These are phyloP conservation scores for Lipomyces lipofer DNA, from an alignment of 805 yeast species.

Conservation along the genomic window DNA sequence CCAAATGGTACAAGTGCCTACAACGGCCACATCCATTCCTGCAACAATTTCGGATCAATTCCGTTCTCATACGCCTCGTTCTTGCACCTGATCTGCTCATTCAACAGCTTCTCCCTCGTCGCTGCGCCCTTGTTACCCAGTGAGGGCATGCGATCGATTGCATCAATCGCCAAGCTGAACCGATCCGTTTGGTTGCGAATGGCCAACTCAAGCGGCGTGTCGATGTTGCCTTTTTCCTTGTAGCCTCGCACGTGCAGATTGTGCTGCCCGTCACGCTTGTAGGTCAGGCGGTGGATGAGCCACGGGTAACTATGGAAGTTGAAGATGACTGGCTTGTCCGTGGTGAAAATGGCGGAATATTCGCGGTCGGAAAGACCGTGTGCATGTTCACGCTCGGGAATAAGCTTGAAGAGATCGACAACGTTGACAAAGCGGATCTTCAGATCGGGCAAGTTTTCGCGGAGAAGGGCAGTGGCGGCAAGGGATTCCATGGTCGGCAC, in stretches of 20 bases:
- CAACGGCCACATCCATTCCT: slow-evolving; percentile 4
- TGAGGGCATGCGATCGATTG: slow-evolving; percentile 4
- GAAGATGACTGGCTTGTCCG: slow-evolving; percentile 3
- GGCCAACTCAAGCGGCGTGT: slow-evolving; percentile 8
- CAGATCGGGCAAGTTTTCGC: slow-evolving; percentile 5
- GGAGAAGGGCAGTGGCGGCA: slow-evolving; percentile 10
- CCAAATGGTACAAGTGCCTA: not conserved
- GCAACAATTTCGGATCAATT: slow-evolving; percentile 2
- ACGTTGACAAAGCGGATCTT: slow-evolving; percentile 11
- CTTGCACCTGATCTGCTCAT: slow-evolving; percentile 5
- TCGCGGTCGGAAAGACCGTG: slow-evolving; percentile 6
- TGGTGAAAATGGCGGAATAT: slow-evolving; percentile 5
- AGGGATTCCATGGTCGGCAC: slow-evolving; percentile 7
- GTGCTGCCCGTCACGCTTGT: slow-evolving; percentile 5
- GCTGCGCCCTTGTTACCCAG: slow-evolving; percentile 2
- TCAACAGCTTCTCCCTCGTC: slow-evolving; percentile 4
- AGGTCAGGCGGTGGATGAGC: slow-evolving; percentile 5
- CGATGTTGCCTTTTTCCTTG: slow-evolving; percentile 7
- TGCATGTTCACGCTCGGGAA: slow-evolving; percentile 2
- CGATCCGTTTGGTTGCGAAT: slow-evolving; percentile 7
- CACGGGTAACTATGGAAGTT: slow-evolving; percentile 7
- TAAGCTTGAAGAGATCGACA: slow-evolving; percentile 5
- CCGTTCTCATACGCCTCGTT: slow-evolving; percentile 6
- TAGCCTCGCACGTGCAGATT: slow-evolving; percentile 9
- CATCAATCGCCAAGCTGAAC: slow-evolving; percentile 6